phyloP scores from a whole-genome alignment of 345 rosid species.

The Citrus australasica region DNA sequence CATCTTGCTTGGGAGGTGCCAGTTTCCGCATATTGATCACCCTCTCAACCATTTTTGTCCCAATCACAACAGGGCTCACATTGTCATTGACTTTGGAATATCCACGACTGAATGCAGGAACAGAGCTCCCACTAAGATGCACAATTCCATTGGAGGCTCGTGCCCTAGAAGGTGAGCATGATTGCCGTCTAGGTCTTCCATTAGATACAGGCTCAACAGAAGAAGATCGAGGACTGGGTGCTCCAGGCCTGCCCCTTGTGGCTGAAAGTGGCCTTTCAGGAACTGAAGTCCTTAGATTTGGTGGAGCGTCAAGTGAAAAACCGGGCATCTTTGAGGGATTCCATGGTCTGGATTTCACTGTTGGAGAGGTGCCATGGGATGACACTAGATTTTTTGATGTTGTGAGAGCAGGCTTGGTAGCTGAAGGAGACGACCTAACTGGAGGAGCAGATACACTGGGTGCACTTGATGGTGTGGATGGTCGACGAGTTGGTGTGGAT shows the following conservation, averaged over 20 bases:
- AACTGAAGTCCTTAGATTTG: slow-evolving; percentile 84
- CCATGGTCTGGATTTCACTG: slow-evolving; percentile 84
- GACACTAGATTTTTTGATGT: slow-evolving; percentile 47
- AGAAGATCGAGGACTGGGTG: slow-evolving; percentile 80
- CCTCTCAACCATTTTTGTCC: slow-evolving; percentile 95
- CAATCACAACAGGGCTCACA: slow-evolving; percentile 81
- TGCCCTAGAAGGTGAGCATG: slow-evolving; percentile 97
- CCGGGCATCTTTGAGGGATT: slow-evolving; percentile 99
- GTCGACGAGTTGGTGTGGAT: slow-evolving; percentile 84
- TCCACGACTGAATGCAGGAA: slow-evolving; percentile 74
- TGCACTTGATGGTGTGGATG: slow-evolving; percentile 55
- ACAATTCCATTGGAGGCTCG: slow-evolving; percentile 52
- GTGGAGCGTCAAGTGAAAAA: slow-evolving; percentile 90
- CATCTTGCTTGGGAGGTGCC: slow-evolving; percentile 79
- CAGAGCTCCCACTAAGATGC: slow-evolving; percentile 84
- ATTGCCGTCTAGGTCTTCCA: slow-evolving; percentile 79
- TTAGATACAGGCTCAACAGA: slow-evolving; percentile 71
- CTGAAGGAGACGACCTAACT: slow-evolving; percentile 42
- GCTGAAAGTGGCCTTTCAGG: slow-evolving; percentile 95
- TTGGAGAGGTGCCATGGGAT: slow-evolving; percentile 79
- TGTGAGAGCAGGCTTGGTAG: slow-evolving; percentile 35
- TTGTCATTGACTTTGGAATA: slow-evolving; percentile 65
- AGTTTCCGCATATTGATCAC: slow-evolving; percentile 91
- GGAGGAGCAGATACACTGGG: slow-evolving; percentile 49
- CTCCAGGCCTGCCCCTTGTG: slow-evolving; percentile 93